These are phyloP conservation scores for Pichia norvegensis DNA, from an alignment of 1,139 yeast species.

Conservation along the genomic window DNA sequence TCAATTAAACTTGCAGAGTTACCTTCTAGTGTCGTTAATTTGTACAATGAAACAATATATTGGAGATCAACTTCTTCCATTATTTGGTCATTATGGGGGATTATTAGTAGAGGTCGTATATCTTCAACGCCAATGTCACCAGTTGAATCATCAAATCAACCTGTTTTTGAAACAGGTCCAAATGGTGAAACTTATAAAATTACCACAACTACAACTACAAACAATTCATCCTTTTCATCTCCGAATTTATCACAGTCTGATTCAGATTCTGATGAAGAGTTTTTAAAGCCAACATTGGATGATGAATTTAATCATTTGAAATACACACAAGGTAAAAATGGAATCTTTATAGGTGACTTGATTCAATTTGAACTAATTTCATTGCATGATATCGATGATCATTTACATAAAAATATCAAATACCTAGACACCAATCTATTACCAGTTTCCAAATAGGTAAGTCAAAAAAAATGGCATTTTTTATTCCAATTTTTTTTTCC, in stretches of 20 bases:
- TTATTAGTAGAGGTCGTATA: slow-evolving; percentile 36
- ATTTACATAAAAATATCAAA: slow-evolving; percentile 31
- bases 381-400: slow-evolving; percentile 29
- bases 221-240: not conserved
- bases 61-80: slow-evolving; percentile 83
- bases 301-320: slow-evolving; percentile 75
- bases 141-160: not conserved
- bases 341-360: slow-evolving; percentile 68
- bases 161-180: slow-evolving; percentile 33
- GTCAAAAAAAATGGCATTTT: too few species aligned
- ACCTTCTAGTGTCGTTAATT: slow-evolving; percentile 36
- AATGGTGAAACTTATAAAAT: slow-evolving; percentile 37
- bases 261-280: slow-evolving; percentile 28
- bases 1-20: slow-evolving; percentile 21
- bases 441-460: not conserved
- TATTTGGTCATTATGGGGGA: slow-evolving; percentile 89
- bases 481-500: not conserved
- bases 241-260: not conserved
- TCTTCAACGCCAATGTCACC: slow-evolving; percentile 4
- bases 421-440: slow-evolving; percentile 33
- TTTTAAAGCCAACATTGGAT: slow-evolving; percentile 39
- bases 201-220: slow-evolving; percentile 5
- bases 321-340: slow-evolving; percentile 70
- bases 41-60: slow-evolving; percentile 56
- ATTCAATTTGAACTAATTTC: slow-evolving; percentile 50